Evolutionary conservation across 257 asterid species (phyloP).

Genomic region (Solanum gracilifrons): DNA sequence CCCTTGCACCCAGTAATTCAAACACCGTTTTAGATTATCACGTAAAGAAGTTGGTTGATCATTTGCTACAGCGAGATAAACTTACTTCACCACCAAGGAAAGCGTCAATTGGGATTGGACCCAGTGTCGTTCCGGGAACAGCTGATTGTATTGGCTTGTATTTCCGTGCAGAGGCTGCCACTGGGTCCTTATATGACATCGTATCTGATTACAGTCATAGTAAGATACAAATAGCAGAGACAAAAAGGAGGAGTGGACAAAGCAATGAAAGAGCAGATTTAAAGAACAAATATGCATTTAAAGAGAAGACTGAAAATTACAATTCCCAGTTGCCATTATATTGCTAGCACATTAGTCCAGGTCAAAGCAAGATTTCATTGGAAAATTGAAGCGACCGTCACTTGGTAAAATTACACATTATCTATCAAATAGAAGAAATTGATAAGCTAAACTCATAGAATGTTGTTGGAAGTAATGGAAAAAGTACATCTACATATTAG

Average conservation of each 20-base stretch:
- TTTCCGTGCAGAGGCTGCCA: conserved; percentile 86
- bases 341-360: neutral
- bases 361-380: neutral
- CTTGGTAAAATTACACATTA: neutral
- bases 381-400: neutral
- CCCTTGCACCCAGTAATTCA: neutral
- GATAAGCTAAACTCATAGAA: neutral
- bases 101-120: conserved; percentile 92
- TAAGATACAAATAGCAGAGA: neutral
- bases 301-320: neutral
- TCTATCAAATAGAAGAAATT: neutral
- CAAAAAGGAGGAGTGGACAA: neutral
- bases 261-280: neutral
- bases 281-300: neutral
- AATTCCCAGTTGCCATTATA: neutral
- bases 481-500: neutral
- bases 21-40: neutral
- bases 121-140: conserved; percentile 98
- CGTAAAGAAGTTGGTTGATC: neutral
- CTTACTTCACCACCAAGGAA: conserved; percentile 89
- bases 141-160: conserved; percentile 98
- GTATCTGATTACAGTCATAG: conserved; percentile 37
- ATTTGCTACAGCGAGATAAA: neutral
- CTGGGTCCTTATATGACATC: conserved; percentile 88
- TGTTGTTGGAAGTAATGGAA: neutral